These are phyloP conservation scores for Pyricularia grisea DNA, from an alignment of 2,329 filamentous ascomycete species.

Conservation along the genomic window DNA sequence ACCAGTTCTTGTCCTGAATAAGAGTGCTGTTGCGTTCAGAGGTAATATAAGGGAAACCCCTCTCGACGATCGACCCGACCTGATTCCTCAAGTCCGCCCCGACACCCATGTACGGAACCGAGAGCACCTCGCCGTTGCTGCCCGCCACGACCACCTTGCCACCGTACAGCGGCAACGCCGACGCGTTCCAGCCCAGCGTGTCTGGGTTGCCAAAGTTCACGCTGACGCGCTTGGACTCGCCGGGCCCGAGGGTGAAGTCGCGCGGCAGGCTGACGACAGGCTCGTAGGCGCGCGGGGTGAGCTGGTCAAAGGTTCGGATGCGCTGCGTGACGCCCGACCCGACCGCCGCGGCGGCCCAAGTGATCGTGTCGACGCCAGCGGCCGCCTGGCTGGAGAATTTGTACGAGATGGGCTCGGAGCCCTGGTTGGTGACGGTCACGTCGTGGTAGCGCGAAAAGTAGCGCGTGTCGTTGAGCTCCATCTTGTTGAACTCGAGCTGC, in stretches of 20 bases:
- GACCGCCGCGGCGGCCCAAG: neutral
- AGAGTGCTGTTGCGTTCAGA: neutral
- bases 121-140: conserved; percentile 21
- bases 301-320: neutral
- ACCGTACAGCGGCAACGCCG: conserved; percentile 58
- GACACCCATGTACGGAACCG: conserved; percentile 21
- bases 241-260: conserved; percentile 14
- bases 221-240: conserved; percentile 14
- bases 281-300: neutral
- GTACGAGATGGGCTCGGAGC: conserved; percentile 26
- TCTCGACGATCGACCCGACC: neutral
- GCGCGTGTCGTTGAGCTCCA: conserved; percentile 56
- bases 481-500: conserved; percentile 40
- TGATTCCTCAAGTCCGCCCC: neutral
- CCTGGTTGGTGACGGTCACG: conserved; percentile 47
- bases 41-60: neutral
- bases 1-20: neutral
- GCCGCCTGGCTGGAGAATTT: conserved; percentile 18
- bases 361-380: conserved; percentile 24
- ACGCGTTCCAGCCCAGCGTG: conserved; percentile 11
- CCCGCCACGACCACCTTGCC: conserved; percentile 81
- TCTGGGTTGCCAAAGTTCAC: conserved; percentile 16
- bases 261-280: conserved; percentile 5
- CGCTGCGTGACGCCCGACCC: neutral
- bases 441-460: conserved; percentile 37